Evolutionary conservation across 2,329 filamentous ascomycete genomes (phyloP), one percentile per base, ranked within the genome.

Genomic region (Talaromyces sp.): DNA sequence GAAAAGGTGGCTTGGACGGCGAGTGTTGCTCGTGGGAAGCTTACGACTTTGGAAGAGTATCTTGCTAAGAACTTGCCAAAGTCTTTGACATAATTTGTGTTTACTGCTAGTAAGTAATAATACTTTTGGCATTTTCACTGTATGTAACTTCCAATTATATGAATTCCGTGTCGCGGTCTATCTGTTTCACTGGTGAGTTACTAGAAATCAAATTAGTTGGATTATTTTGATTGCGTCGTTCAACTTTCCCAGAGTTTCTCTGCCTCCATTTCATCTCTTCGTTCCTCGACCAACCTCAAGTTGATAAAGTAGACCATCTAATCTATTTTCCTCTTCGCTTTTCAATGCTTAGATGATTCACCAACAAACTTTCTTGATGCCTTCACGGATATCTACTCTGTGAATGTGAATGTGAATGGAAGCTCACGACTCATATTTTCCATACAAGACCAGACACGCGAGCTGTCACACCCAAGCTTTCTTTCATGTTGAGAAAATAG

Each of bases 41-140:
- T 78, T 52, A 72, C 73, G n/a, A 75, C 70, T 13, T 72, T 80
- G 49, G 76, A 78, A 63, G 77, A 79, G 71, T 80, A 70, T 66
- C 65, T 77, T 27, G 33, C 15, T 11, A 65, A 49, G 62, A 64
- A 70, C 15, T 17, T 39, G 11, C 56, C 56, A 19, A 7, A 37
- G 33, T 25, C 33, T 3, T 19, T 62, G 47, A 25, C 17, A 7
- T 62, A 17, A 60, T 31, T 7, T 10, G 10, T 45, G 2, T 37
- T 2, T 37, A 37, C 35, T 37, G 9, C 10, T 13, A 37, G 35
- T 11, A 37, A 37, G 9, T 37, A 11, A 11, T 8, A 13, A 8
- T 37, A 37, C 9, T 52, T 52, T n/a, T 11, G 6, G 7, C 19
- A 31, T 7, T 3, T 50, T 22, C 5, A 27, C 25, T 52, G 10